Conservation (phyloP, 2,329 filamentous ascomycete genomes). For the Alternaria sp. region DNA sequence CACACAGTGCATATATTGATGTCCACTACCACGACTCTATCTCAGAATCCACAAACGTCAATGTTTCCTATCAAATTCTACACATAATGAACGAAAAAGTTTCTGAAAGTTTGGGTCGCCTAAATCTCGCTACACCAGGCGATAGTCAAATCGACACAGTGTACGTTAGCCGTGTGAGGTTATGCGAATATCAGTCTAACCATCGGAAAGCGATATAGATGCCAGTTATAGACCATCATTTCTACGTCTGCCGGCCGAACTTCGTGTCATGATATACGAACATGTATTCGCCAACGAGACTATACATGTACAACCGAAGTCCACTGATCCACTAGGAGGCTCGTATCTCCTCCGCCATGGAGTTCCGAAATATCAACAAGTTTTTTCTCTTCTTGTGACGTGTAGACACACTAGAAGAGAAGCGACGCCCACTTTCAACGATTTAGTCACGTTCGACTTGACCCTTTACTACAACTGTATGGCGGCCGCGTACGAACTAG, state of each 20-base stretch:
- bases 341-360: background rate
- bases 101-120: background rate
- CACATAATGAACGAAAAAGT: background rate
- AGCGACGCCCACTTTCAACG: conserved; percentile 10
- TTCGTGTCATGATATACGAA: conserved; percentile 19
- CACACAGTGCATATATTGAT: background rate
- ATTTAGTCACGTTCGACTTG: conserved; percentile 12
- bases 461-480: conserved; percentile 11
- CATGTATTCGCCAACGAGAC: conserved; percentile 11
- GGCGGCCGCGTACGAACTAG: conserved; percentile 13
- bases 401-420: conserved; percentile 9
- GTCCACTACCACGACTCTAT: background rate
- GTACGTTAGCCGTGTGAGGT: conserved; percentile 3
- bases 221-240: background rate
- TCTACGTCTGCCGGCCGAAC: conserved; percentile 11
- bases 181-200: background rate
- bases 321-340: conserved; percentile 5
- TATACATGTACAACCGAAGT: conserved; percentile 11
- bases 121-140: conserved; percentile 2
- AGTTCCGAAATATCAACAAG: conserved; percentile 4
- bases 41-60: background rate
- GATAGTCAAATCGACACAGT: background rate
- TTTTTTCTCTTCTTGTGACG: conserved; percentile 6
- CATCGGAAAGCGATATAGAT: background rate
- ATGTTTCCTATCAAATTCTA: background rate